phyloP scores from a whole-genome alignment of 257 asterid genomes.

The Verbena officinalis region DNA sequence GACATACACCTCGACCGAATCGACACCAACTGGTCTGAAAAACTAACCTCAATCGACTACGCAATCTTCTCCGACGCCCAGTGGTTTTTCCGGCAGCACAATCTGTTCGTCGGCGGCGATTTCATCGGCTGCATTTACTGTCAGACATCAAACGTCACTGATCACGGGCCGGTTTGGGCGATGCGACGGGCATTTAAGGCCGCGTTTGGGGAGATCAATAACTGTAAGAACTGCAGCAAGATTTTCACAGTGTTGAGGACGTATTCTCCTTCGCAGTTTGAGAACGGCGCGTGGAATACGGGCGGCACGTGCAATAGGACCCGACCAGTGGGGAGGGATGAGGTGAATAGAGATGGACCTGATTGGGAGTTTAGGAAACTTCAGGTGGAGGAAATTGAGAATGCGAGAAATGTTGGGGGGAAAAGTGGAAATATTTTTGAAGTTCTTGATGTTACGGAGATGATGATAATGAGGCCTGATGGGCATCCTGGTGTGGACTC shows the following conservation, averaged over 20 bases:
- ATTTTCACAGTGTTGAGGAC: conserved; percentile 37
- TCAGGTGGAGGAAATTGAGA: too few species aligned
- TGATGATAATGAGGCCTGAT: too few species aligned
- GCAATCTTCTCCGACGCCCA: conserved; percentile 52
- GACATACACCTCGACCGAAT: conserved; percentile 46
- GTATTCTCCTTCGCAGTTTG: conserved; percentile 50
- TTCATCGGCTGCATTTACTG: conserved; percentile 51
- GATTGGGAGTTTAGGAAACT: too few species aligned
- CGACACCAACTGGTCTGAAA: conserved; percentile 41
- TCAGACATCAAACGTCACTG: conserved; percentile 33
- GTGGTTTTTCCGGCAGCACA: conserved; percentile 51
- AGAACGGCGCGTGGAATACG: conserved; percentile 43
- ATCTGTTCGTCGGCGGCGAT: conserved; percentile 32
- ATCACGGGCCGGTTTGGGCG: conserved; percentile 39
- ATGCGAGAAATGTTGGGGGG: too few species aligned
- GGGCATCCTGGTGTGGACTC: too few species aligned
- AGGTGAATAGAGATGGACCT: neutral
- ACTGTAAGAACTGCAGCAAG: conserved; percentile 35
- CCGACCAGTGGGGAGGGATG: conserved; percentile 33
- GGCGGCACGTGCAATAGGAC: conserved; percentile 26
- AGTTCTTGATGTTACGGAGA: too few species aligned
- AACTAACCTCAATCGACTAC: conserved; percentile 41
- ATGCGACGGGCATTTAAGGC: conserved; percentile 40
- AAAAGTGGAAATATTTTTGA: too few species aligned
- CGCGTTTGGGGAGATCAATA: conserved; percentile 41